phyloP scores from a whole-genome alignment of 2,329 filamentous ascomycete species.

The Stemphylium lycopersici region DNA sequence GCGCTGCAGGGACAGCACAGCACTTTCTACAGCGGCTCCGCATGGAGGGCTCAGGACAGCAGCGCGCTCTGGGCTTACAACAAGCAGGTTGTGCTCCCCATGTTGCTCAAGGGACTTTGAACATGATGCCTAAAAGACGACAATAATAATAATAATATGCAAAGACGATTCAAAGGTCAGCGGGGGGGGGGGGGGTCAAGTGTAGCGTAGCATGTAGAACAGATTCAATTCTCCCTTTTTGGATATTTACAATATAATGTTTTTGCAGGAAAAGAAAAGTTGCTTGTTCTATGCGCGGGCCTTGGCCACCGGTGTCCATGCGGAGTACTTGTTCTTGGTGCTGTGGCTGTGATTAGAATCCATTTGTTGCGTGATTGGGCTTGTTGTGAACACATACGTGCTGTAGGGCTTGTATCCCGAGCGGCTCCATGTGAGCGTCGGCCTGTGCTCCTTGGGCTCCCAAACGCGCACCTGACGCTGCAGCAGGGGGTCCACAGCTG shows the following conservation, averaged over 20 bases:
- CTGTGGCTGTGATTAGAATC: conserved; percentile 37
- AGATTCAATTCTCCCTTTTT: conserved; percentile 5
- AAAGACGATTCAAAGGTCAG: too few species aligned
- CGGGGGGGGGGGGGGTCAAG: too few species aligned
- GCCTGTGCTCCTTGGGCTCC: conserved; percentile 75
- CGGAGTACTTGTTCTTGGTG: conserved; percentile 56
- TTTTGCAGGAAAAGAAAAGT: conserved; percentile 18
- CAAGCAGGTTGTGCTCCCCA: conserved; percentile 37
- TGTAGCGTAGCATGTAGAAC: neutral
- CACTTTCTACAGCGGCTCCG: conserved; percentile 32
- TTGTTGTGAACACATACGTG: conserved; percentile 75
- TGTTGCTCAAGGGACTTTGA: conserved; percentile 1
- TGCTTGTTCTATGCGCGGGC: conserved; percentile 38
- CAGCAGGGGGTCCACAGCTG: conserved; percentile 75
- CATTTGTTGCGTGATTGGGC: neutral
- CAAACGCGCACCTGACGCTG: conserved; percentile 71
- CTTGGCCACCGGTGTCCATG: conserved; percentile 57
- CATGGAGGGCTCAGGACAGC: conserved; percentile 25
- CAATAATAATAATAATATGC: too few species aligned
- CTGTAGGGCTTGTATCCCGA: conserved; percentile 91
- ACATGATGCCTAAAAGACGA: too few species aligned
- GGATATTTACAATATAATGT: conserved; percentile 33
- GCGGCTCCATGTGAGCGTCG: conserved; percentile 76
- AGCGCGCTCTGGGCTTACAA: conserved; percentile 29
- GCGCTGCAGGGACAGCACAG: conserved; percentile 26